Evolutionary conservation across 352 stramenopile genomes (phyloP).

Genomic region (Blastocystis hominis): DNA sequence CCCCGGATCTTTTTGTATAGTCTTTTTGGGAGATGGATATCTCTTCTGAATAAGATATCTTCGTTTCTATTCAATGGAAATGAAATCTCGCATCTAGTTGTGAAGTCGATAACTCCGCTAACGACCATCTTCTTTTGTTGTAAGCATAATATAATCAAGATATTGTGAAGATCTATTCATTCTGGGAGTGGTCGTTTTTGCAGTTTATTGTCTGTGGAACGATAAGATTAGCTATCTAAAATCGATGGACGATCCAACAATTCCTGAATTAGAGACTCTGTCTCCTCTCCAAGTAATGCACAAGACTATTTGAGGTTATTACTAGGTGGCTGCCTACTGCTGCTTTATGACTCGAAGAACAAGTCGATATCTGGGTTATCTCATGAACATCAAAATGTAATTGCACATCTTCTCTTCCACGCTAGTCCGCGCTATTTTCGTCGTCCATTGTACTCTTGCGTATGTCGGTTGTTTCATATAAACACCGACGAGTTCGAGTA

Average conservation of each 20-base stretch:
- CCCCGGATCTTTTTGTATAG: too few species aligned
- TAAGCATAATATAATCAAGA: not conserved
- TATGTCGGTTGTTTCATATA: not conserved
- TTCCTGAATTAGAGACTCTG: slow-evolving; percentile 26
- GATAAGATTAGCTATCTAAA: slow-evolving; percentile 38
- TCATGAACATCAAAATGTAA: slow-evolving; percentile 31
- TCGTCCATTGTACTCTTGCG: slow-evolving; percentile 38
- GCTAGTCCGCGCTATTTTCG: slow-evolving; percentile 12
- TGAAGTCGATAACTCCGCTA: not conserved
- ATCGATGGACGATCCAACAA: slow-evolving; percentile 22
- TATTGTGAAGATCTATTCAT: not conserved
- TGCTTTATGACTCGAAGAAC: slow-evolving; percentile 7
- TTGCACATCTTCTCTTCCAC: not conserved
- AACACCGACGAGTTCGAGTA: slow-evolving; percentile 47
- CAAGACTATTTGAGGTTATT: not conserved
- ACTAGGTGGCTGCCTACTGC: not conserved
- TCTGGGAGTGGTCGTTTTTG: not conserved
- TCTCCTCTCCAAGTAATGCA: slow-evolving; percentile 45
- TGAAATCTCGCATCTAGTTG: not conserved
- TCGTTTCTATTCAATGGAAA: not conserved
- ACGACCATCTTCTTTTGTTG: too few species aligned
- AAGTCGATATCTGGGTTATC: slow-evolving; percentile 20
- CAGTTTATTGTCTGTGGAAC: not conserved
- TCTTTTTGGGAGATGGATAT: not conserved
- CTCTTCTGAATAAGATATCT: not conserved